Percentiles rank a stretch among this genome's conserved stretches.
Evolutionary conservation across 2,329 filamentous ascomycete genomes (phyloP).

Genomic region (Grosmannia penicillata): DNA sequence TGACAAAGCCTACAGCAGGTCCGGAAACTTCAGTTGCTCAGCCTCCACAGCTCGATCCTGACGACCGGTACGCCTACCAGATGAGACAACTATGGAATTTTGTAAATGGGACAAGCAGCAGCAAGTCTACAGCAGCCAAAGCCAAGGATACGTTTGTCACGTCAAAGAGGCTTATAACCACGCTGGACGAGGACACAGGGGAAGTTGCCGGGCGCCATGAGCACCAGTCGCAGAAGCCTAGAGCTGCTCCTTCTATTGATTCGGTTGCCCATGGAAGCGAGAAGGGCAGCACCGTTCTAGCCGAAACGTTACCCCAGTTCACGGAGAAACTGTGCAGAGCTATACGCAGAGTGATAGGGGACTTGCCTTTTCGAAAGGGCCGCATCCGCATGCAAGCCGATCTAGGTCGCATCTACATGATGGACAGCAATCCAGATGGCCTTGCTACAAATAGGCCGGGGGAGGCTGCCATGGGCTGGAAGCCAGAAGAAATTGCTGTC

Average conservation of each 20-base stretch:
- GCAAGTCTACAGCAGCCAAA: not conserved
- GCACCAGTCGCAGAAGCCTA: no score
- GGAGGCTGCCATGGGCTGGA: conserved; percentile 13
- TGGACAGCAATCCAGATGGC: conserved; percentile 8
- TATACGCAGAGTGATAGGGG: conserved; percentile 7
- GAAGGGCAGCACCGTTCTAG: not conserved
- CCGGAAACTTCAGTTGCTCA: not conserved
- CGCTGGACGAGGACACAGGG: conserved; percentile 2
- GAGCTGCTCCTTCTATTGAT: not conserved
- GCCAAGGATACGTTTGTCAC: not conserved
- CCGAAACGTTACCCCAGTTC: no score
- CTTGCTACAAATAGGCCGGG: conserved; percentile 13
- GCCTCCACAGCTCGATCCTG: not conserved
- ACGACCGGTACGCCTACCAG: conserved; percentile 5
- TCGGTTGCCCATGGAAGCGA: not conserved
- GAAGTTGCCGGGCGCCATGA: no score
- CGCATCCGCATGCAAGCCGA: conserved; percentile 14
- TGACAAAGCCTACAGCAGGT: not conserved
- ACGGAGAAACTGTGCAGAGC: not conserved
- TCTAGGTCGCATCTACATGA: conserved; percentile 16
- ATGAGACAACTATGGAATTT: conserved; percentile 8
- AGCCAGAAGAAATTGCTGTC: conserved; percentile 4
- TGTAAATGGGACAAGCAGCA: conserved; percentile 4
- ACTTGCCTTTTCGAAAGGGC: conserved; percentile 11
- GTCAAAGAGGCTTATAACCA: conserved; percentile 1